Conservation (phyloP, 2,329 filamentous ascomycete species). For the Pestalotiopsis sp. region DNA sequence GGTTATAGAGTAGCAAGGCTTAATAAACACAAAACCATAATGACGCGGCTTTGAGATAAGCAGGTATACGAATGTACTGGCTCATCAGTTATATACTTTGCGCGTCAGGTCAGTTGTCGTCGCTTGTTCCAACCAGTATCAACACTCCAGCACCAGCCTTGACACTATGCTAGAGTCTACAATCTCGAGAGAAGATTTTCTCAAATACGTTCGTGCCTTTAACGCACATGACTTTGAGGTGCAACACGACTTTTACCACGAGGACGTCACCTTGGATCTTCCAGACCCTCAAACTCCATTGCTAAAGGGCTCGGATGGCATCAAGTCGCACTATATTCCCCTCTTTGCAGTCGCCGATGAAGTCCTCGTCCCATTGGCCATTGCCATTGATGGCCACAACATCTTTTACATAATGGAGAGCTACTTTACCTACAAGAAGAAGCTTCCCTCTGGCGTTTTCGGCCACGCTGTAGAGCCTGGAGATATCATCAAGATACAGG, state of each 20-base stretch:
- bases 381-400: slow-evolving; percentile 5
- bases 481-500: slow-evolving; percentile 2
- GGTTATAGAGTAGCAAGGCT: background rate
- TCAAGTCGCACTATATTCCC: slow-evolving; percentile 1
- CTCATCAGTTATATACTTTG: background rate
- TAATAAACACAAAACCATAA: background rate
- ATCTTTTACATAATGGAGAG: slow-evolving; percentile 4
- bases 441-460: background rate
- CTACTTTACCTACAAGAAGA: slow-evolving; percentile 8
- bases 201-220: slow-evolving; percentile 7
- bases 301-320: background rate
- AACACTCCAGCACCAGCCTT: background rate
- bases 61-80: background rate
- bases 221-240: slow-evolving; percentile 4
- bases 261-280: background rate
- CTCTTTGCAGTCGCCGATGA: slow-evolving; percentile 5
- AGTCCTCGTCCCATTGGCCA: background rate
- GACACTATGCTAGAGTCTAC: background rate
- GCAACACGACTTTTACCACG: slow-evolving; percentile 2
- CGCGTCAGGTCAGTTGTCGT: background rate
- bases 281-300: slow-evolving; percentile 6
- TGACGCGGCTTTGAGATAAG: slow-evolving; percentile 5
- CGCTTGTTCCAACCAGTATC: background rate
- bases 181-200: slow-evolving; percentile 3
- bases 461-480: slow-evolving; percentile 6